Base-by-base conservation (phyloP, 2,329 filamentous ascomycete species). In the Clarireedia hainanense region DNA sequence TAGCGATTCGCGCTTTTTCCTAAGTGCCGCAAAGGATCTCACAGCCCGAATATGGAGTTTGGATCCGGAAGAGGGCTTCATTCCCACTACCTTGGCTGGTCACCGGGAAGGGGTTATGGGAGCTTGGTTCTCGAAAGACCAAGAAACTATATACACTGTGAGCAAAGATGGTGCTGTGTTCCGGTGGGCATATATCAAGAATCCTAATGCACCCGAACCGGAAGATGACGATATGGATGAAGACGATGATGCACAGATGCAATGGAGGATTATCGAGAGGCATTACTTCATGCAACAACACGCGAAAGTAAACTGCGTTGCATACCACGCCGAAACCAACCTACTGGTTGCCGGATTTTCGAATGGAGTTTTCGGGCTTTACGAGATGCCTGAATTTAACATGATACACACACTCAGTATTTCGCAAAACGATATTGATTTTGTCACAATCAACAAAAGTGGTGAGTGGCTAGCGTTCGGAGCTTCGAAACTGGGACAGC, bases 381-480 rank as follows among this genome's bases (percentile, higher is more conserved):
- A 99, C 72, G 94, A 99, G 69, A 81, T 99, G 75, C 95, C 95
- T 10, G 89, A 92, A 62, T 97, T 97, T 72, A 95, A 89, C 72
- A 86, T 89, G 72, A 95, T 99, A 50, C 94, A 99, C 72, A 94
- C 89, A 51, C 72, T 82, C 57, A 96, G 91, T 73, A 95, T 99
- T 65, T 96, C 94, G 0, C 91, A 97, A 71, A 96, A 94, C 65
- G 89, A 95, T 63, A 96, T 99, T 60, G 92, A 97, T 68, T 91
- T 88, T 65, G 89, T 97, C 55, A 89, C 91, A 0, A 90, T 96
- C 68, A 99, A 97, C 74, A 88, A 89, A 70, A 89, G 86, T 34
- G 94, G 94, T 52, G 92, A 97, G 74, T 99, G 94, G 94, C 76
- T 99, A 23, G 95, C 95, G 0, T 96, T 99, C 70, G 94, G 92